phyloP scores from a whole-genome alignment of 2,329 filamentous ascomycete genomes.

The Talaromyces sp. region DNA sequence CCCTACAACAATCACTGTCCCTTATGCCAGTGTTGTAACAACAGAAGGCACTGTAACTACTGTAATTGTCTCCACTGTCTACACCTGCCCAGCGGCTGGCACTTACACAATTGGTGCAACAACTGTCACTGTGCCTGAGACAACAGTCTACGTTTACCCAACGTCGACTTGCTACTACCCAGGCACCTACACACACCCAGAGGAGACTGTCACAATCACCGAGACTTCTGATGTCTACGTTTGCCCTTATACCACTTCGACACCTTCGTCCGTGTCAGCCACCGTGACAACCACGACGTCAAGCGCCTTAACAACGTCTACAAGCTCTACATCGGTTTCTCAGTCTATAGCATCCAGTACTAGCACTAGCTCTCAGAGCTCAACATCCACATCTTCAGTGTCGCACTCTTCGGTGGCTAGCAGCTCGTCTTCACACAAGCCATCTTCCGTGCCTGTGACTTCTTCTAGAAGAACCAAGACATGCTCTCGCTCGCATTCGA shows the following conservation, averaged over 20 bases:
- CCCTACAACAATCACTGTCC: conserved; percentile 66
- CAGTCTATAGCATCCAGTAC: conserved; percentile 26
- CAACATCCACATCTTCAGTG: background rate
- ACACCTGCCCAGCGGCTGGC: conserved; percentile 68
- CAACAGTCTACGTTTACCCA: conserved; percentile 60
- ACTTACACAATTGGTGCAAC: conserved; percentile 71
- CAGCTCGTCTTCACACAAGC: background rate
- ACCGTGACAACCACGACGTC: conserved; percentile 22
- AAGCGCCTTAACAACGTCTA: background rate
- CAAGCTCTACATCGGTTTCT: conserved; percentile 17
- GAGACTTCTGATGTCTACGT: conserved; percentile 65
- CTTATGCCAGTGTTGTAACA: conserved; percentile 63
- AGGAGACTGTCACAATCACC: conserved; percentile 64
- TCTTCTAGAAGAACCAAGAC: background rate
- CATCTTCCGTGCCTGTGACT: background rate
- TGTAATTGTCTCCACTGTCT: conserved; percentile 66
- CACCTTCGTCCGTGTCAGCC: conserved; percentile 27
- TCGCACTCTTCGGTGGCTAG: background rate
- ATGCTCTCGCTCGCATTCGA: background rate
- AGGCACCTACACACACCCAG: conserved; percentile 69
- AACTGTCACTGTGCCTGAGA: conserved; percentile 57
- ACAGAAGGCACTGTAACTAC: conserved; percentile 58
- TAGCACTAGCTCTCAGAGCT: conserved; percentile 18
- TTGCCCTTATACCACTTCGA: conserved; percentile 62
- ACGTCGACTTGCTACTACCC: conserved; percentile 62